These are phyloP conservation scores for Trypanosomatidae sp. DNA, from an alignment of 208 protist species.

Conservation along the genomic window DNA sequence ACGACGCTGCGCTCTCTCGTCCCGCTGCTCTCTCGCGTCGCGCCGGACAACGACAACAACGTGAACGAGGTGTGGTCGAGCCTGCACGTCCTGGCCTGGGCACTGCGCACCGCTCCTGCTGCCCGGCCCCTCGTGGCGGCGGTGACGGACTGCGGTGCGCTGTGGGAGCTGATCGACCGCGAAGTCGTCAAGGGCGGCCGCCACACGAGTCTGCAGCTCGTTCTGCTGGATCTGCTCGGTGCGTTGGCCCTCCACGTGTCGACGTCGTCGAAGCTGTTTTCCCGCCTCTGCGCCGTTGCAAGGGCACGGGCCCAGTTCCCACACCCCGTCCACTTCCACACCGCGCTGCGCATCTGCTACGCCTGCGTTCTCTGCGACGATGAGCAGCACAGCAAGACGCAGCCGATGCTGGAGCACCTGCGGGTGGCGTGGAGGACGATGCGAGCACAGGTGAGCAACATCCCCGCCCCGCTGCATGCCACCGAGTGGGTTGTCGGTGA, in stretches of 20 bases:
- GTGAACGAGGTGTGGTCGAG: constrained; percentile 30
- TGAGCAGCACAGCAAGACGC: neutral
- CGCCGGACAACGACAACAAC: constrained; percentile 11
- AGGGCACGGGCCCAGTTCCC: constrained; percentile 9
- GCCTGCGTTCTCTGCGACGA: constrained; percentile 15
- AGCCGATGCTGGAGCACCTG: constrained; percentile 6
- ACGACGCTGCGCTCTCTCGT: constrained; percentile 5
- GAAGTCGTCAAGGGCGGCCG: constrained; percentile 9
- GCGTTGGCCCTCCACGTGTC: constrained; percentile 21
- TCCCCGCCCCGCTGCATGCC: constrained; percentile 8
- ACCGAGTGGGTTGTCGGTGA: constrained; percentile 13
- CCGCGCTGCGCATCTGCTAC: constrained; percentile 20
- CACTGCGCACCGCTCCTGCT: constrained; percentile 14
- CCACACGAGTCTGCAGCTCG: constrained; percentile 19
- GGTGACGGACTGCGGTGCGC: constrained; percentile 14
- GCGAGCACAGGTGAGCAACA: neutral
- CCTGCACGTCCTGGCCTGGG: constrained; percentile 25
- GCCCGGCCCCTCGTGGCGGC: constrained; percentile 1
- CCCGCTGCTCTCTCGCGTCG: constrained; percentile 6
- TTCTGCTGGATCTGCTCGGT: constrained; percentile 23
- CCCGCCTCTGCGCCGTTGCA: constrained; percentile 12
- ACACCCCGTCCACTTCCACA: constrained; percentile 28
- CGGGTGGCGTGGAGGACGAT: constrained; percentile 7
- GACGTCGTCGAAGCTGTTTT: constrained; percentile 6
- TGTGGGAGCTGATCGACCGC: constrained; percentile 16